Percentiles rank a stretch among this genome's conserved stretches.
phyloP scores from a whole-genome alignment of 2,329 filamentous ascomycete genomes.

The Thielaviopsis populi region DNA sequence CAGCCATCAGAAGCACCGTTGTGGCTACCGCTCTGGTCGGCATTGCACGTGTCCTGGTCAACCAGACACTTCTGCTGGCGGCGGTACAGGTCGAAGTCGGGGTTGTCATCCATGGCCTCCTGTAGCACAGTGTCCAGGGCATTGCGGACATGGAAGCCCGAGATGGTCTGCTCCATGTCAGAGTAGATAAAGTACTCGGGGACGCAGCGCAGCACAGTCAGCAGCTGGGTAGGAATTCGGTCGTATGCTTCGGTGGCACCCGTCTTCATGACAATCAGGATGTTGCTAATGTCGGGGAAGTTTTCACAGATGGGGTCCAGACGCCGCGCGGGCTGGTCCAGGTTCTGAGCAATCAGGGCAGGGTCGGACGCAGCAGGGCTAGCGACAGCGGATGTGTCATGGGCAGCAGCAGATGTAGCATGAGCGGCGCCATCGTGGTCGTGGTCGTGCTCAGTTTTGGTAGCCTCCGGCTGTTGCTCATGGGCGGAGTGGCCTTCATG shows the following conservation, averaged over 20 bases:
- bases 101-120: constrained; percentile 29
- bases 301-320: constrained; percentile 24
- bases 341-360: constrained; percentile 9
- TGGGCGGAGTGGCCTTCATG: background rate
- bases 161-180: constrained; percentile 37
- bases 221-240: constrained; percentile 38
- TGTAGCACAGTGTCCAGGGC: constrained; percentile 32
- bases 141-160: constrained; percentile 31
- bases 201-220: constrained; percentile 37
- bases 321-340: constrained; percentile 18
- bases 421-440: background rate
- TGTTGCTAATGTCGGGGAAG: constrained; percentile 32
- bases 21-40: constrained; percentile 20
- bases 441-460: background rate
- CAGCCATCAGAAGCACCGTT: constrained; percentile 28
- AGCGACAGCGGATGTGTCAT: constrained; percentile 1
- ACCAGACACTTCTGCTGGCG: constrained; percentile 31
- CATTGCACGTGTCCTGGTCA: constrained; percentile 32
- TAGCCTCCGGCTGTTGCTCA: background rate
- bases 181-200: constrained; percentile 41
- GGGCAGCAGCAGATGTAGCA: background rate
- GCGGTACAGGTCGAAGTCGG: constrained; percentile 37
- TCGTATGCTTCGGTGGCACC: constrained; percentile 39
- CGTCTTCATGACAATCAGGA: constrained; percentile 41
- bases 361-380: background rate